Conservation (phyloP, 2,329 filamentous ascomycete species). For the Verticillium longisporum region DNA sequence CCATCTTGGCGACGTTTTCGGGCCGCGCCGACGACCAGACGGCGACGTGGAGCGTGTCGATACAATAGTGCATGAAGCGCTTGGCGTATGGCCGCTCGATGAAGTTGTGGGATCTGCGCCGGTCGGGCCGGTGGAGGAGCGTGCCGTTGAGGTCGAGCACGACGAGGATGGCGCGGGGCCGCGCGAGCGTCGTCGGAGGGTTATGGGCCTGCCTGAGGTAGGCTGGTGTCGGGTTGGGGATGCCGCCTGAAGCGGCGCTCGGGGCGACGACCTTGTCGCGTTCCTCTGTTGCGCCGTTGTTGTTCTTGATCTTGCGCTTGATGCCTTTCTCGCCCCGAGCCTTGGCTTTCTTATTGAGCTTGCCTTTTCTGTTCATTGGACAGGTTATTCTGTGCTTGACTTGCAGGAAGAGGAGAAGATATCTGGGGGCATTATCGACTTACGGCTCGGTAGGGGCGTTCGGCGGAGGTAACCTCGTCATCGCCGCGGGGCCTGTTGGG, state of each 20-base stretch:
- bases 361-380: neutral
- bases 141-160: slow-evolving; percentile 94
- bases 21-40: slow-evolving; percentile 86
- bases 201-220: slow-evolving; percentile 54
- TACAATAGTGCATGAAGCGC: slow-evolving; percentile 66
- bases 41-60: slow-evolving; percentile 70
- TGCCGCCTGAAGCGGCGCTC: slow-evolving; percentile 41
- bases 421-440: neutral
- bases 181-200: slow-evolving; percentile 29
- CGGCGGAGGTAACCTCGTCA: neutral
- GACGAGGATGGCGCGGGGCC: slow-evolving; percentile 63
- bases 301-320: neutral
- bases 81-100: slow-evolving; percentile 60
- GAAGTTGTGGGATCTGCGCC: slow-evolving; percentile 41
- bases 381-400: neutral
- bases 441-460: neutral
- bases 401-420: neutral
- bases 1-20: slow-evolving; percentile 64
- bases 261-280: slow-evolving; percentile 14
- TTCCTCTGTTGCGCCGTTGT: neutral
- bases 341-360: neutral
- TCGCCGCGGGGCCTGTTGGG: neutral
- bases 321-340: neutral
- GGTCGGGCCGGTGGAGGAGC: slow-evolving; percentile 63
- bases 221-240: slow-evolving; percentile 50